phyloP scores from a whole-genome alignment of 805 yeast species.

The Candida dendrica region DNA sequence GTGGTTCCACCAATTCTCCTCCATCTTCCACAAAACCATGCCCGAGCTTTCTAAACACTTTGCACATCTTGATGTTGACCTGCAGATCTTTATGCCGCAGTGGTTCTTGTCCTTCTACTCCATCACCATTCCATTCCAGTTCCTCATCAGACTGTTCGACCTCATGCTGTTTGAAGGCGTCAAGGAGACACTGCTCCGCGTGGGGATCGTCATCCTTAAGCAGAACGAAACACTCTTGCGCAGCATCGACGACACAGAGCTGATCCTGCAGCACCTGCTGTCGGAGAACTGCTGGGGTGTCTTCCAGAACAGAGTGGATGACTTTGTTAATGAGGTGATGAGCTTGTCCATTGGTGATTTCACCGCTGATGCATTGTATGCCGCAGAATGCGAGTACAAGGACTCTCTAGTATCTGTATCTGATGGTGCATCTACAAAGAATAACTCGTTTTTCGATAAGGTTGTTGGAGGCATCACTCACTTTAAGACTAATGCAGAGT shows the following conservation, averaged over 20 bases:
- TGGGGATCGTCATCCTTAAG: conserved; percentile 44
- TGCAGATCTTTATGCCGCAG: conserved; percentile 46
- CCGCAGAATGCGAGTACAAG: too few species aligned
- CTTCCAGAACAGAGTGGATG: conserved; percentile 28
- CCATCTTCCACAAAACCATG: conserved; percentile 32
- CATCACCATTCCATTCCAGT: conserved; percentile 50
- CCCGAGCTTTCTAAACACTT: conserved; percentile 38
- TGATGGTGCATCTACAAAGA: too few species aligned
- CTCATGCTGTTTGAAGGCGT: conserved; percentile 44
- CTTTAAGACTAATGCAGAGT: conserved; percentile 4
- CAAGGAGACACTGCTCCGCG: conserved; percentile 47
- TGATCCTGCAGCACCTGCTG: conserved; percentile 31
- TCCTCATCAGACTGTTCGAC: conserved; percentile 43
- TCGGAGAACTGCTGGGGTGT: conserved; percentile 35
- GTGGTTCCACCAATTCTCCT: conserved; percentile 45
- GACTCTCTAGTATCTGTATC: too few species aligned
- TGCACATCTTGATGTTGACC: conserved; percentile 28
- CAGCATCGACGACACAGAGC: conserved; percentile 31
- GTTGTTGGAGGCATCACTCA: conserved; percentile 1
- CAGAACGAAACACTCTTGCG: conserved; percentile 35
- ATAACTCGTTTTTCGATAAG: conserved; percentile 3
- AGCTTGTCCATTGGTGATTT: conserved; percentile 10
- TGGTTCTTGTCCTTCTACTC: conserved; percentile 61
- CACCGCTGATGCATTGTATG: conserved; percentile 3
- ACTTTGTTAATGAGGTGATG: conserved; percentile 24